Conservation (phyloP, 352 stramenopile species). For the Phytophthora meadii region DNA sequence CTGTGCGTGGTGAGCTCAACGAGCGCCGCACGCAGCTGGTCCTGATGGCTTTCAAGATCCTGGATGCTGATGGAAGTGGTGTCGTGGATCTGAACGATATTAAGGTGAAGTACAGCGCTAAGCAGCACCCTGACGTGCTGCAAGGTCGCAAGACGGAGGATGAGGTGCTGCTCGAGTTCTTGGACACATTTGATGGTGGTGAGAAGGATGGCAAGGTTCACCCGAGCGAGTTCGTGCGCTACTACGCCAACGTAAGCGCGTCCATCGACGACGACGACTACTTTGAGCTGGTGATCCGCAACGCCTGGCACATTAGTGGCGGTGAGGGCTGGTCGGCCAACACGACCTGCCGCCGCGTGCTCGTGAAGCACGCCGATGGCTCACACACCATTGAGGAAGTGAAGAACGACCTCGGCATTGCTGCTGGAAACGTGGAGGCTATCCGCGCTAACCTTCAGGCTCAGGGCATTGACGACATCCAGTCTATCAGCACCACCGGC, state of each 20-base stretch:
- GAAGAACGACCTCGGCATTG: conserved; percentile 85
- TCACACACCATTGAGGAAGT: conserved; percentile 87
- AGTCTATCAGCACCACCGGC: conserved; percentile 52
- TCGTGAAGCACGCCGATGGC: conserved; percentile 87
- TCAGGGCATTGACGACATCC: conserved; percentile 64
- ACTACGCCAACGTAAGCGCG: conserved; percentile 91
- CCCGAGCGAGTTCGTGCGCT: conserved; percentile 86
- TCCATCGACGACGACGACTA: conserved; percentile 93
- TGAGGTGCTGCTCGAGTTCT: conserved; percentile 82
- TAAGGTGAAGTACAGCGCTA: conserved; percentile 77
- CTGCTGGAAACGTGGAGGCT: conserved; percentile 66
- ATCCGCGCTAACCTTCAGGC: conserved; percentile 82
- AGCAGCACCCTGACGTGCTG: conserved; percentile 88
- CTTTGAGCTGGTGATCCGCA: conserved; percentile 94
- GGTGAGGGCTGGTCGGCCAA: conserved; percentile 87
- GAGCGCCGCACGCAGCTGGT: conserved; percentile 78
- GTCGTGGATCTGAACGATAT: conserved; percentile 84
- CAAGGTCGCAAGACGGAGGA: conserved; percentile 72
- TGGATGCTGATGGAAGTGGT: conserved; percentile 79
- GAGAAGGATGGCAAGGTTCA: conserved; percentile 90
- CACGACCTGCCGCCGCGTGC: conserved; percentile 86
- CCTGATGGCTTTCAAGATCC: conserved; percentile 73
- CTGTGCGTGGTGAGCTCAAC: conserved; percentile 79
- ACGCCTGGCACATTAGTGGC: conserved; percentile 87
- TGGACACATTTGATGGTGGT: conserved; percentile 89